A percentile compares a stretch with the other conserved stretches of the same genome.
phyloP scores from a whole-genome alignment of 1,284 basidiomycete species.

The Agaricales sp. region DNA sequence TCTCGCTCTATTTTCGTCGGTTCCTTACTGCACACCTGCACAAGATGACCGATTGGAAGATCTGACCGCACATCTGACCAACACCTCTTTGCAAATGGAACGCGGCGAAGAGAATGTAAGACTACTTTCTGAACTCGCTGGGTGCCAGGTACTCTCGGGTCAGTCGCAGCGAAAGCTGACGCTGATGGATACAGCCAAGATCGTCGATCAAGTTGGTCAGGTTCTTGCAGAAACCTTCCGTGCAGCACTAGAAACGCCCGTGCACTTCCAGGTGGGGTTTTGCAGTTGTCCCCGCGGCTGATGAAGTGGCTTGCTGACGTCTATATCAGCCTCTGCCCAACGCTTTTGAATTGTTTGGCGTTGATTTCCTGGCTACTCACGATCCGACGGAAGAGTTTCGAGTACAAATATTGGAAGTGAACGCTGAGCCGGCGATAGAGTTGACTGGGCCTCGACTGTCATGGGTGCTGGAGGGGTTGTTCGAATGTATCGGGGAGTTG shows the following conservation, averaged over 20 bases:
- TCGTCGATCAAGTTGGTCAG: constrained; percentile 54
- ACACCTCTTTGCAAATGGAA: constrained; percentile 85
- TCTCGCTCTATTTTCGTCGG: constrained; percentile 78
- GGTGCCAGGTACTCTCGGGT: constrained; percentile 43
- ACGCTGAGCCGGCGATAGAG: constrained; percentile 94
- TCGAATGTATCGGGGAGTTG: constrained; percentile 48
- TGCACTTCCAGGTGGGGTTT: constrained; percentile 74
- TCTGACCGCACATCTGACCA: constrained; percentile 83
- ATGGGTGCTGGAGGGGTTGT: constrained; percentile 76
- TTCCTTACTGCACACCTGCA: constrained; percentile 45
- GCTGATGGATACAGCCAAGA: constrained; percentile 37
- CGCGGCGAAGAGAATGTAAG: constrained; percentile 60
- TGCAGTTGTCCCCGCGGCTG: constrained; percentile 4
- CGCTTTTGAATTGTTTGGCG: constrained; percentile 91
- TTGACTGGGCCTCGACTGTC: constrained; percentile 80
- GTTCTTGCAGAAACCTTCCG: constrained; percentile 76
- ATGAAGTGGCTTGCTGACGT: background rate
- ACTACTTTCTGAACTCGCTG: constrained; percentile 69
- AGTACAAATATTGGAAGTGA: constrained; percentile 83
- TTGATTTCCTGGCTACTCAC: constrained; percentile 80
- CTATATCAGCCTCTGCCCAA: constrained; percentile 68
- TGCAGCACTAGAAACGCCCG: constrained; percentile 74
- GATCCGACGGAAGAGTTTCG: constrained; percentile 29
- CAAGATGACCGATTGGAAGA: constrained; percentile 28
- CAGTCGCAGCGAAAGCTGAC: constrained; percentile 15